phyloP scores from a whole-genome alignment of 2,329 filamentous ascomycete species.

The Colletotrichum zoysiae region DNA sequence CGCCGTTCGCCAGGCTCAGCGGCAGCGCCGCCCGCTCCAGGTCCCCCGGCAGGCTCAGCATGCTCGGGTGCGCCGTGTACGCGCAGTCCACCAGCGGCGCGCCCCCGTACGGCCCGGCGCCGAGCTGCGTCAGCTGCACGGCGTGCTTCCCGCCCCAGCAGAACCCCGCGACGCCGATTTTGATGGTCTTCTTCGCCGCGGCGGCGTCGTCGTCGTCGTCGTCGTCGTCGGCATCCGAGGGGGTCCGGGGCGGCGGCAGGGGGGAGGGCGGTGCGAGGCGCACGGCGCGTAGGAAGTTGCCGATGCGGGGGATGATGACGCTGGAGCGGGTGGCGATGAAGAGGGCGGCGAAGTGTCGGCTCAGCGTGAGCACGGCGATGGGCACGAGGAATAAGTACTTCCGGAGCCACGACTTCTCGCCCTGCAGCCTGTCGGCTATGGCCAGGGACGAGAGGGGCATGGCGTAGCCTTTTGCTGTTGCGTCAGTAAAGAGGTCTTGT shows the following conservation, averaged over 20 bases:
- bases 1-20: constrained; percentile 60
- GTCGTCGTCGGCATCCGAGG: neutral
- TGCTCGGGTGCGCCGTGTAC: constrained; percentile 66
- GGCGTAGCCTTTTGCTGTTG: constrained; percentile 44
- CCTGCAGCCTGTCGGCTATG: constrained; percentile 45
- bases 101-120: constrained; percentile 44
- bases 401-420: constrained; percentile 31
- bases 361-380: constrained; percentile 43
- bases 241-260: neutral
- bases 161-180: constrained; percentile 68
- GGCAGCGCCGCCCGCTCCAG: constrained; percentile 59
- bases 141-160: constrained; percentile 73
- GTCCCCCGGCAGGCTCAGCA: constrained; percentile 61
- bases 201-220: too few species aligned
- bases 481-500: neutral
- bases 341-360: constrained; percentile 48
- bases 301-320: constrained; percentile 52
- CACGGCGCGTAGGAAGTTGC: constrained; percentile 53
- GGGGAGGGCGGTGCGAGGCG: constrained; percentile 47
- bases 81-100: constrained; percentile 62
- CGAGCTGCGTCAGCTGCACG: constrained; percentile 54
- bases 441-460: constrained; percentile 50
- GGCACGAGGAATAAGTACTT: constrained; percentile 46
- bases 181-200: constrained; percentile 38
- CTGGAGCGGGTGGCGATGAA: constrained; percentile 48